phyloP scores from a whole-genome alignment of 495 filamentous ascomycete genomes.

The Hypoxylon lienhwacheense region DNA sequence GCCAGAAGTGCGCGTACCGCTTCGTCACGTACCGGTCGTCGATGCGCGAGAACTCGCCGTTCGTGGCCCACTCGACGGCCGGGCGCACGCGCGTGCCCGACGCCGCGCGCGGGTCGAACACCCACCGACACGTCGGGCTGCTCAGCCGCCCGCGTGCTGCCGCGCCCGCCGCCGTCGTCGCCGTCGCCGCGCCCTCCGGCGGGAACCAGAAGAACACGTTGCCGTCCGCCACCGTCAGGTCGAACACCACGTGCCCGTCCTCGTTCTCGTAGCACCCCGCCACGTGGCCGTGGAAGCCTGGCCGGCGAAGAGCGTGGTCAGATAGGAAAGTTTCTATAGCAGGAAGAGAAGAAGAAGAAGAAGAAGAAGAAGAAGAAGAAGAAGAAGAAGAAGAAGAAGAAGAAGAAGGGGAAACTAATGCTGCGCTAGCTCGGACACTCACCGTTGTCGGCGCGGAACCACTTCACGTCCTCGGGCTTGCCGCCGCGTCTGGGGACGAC shows the following conservation, averaged over 20 bases:
- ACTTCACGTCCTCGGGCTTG: slow-evolving; percentile 53
- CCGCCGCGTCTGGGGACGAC: slow-evolving; percentile 53
- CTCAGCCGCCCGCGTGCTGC: slow-evolving; percentile 44
- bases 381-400: too few relatives aligned
- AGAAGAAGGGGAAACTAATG: too few relatives aligned
- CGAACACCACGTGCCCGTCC: slow-evolving; percentile 52
- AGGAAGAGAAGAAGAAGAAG: too few relatives aligned
- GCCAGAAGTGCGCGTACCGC: slow-evolving; percentile 58
- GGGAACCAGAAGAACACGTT: slow-evolving; percentile 63
- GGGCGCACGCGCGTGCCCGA: slow-evolving; percentile 43
- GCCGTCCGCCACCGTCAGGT: slow-evolving; percentile 58
- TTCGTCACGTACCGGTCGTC: slow-evolving; percentile 59
- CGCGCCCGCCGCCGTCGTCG: slow-evolving; percentile 24
- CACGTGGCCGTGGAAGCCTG: slow-evolving; percentile 54
- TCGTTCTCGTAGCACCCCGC: slow-evolving; percentile 55
- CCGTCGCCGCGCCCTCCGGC: slow-evolving; percentile 42
- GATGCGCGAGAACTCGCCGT: slow-evolving; percentile 62
- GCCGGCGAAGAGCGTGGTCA: too few relatives aligned
- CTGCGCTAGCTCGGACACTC: too few relatives aligned
- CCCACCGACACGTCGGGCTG: slow-evolving; percentile 56
- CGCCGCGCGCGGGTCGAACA: slow-evolving; percentile 52
- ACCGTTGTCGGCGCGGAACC: slow-evolving; percentile 54
- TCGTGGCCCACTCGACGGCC: slow-evolving; percentile 44
- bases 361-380: too few relatives aligned
- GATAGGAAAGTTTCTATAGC: too few relatives aligned